phyloP scores from a whole-genome alignment of 371 early-diverging fungal genomes.

The Sporodiniella umbellata region DNA sequence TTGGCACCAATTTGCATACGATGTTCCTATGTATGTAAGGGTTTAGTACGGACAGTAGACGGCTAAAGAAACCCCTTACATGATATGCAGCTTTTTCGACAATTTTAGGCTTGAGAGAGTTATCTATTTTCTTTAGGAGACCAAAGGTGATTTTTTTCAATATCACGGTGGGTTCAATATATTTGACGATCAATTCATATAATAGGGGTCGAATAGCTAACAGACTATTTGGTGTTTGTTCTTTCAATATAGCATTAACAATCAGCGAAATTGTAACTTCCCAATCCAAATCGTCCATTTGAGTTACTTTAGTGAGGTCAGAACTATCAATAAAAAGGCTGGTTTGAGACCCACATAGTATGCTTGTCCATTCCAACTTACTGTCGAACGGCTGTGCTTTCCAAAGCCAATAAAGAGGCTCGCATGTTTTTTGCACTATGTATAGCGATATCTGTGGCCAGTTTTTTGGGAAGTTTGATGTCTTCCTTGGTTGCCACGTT shows the following conservation, averaged over 20 bases:
- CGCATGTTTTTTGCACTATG: slow-evolving; percentile 84
- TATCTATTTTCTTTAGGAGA: slow-evolving; percentile 60
- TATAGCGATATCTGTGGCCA: slow-evolving; percentile 69
- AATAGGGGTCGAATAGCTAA: slow-evolving; percentile 72
- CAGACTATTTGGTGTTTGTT: slow-evolving; percentile 74
- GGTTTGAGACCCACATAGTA: too few species aligned
- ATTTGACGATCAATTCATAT: slow-evolving; percentile 87
- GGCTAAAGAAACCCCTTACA: slow-evolving; percentile 42
- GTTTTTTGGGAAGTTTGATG: slow-evolving; percentile 58
- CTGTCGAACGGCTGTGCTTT: slow-evolving; percentile 79
- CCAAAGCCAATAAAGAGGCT: slow-evolving; percentile 87
- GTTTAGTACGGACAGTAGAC: too few species aligned
- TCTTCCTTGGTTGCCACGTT: slow-evolving; percentile 77
- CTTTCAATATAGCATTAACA: slow-evolving; percentile 63
- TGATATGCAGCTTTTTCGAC: slow-evolving; percentile 78
- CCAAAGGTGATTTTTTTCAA: slow-evolving; percentile 67
- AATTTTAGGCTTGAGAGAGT: slow-evolving; percentile 62
- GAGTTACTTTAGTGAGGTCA: slow-evolving; percentile 45
- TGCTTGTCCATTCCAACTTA: slow-evolving; percentile 29
- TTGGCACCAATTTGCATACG: slow-evolving; percentile 87
- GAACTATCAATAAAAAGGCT: slow-evolving; percentile 13
- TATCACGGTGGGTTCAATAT: slow-evolving; percentile 84
- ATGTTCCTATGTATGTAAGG: slow-evolving; percentile 63
- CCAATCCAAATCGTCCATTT: slow-evolving; percentile 85
- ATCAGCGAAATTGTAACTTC: slow-evolving; percentile 74